Evolutionary conservation across 2,329 filamentous ascomycete genomes (phyloP).

Genomic region (Anisogramma anomala): DNA sequence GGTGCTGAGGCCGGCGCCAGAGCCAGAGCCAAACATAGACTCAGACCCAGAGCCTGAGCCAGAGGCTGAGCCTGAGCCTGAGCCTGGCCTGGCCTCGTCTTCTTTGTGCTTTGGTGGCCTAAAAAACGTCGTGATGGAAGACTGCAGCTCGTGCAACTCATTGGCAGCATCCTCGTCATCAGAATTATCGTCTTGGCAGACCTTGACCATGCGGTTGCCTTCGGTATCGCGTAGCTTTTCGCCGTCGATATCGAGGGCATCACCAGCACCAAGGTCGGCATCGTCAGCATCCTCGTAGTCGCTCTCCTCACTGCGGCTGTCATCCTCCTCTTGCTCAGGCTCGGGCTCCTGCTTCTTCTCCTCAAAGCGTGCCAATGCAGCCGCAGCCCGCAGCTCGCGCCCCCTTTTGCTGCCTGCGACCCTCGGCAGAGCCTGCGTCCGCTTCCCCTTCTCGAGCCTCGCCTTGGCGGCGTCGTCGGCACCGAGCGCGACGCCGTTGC

Average conservation of each 20-base stretch:
- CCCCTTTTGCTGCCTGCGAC: constrained; percentile 66
- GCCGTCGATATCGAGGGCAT: constrained; percentile 54
- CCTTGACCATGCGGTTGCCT: constrained; percentile 56
- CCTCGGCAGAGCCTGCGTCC: constrained; percentile 52
- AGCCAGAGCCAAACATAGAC: too few relatives aligned
- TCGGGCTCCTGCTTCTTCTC: constrained; percentile 41
- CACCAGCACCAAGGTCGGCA: constrained; percentile 32
- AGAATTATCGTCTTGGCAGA: constrained; percentile 58
- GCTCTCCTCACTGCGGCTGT: constrained; percentile 30
- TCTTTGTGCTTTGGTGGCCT: constrained; percentile 3
- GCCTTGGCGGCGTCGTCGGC: constrained; percentile 55
- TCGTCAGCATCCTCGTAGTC: constrained; percentile 34
- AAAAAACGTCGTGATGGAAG: constrained; percentile 19
- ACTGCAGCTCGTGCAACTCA: constrained; percentile 57
- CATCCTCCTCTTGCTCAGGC: constrained; percentile 23
- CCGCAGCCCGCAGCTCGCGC: constrained; percentile 63
- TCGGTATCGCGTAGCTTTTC: constrained; percentile 52
- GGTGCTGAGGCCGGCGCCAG: not conserved
- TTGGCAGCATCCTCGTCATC: constrained; percentile 45
- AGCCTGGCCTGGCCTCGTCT: not conserved
- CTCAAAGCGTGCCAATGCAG: constrained; percentile 63
- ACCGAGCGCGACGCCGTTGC: constrained; percentile 55
- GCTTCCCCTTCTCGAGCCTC: constrained; percentile 56
- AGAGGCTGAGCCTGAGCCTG: not conserved
- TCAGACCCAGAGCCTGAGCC: not conserved